Evolutionary conservation across 1,284 basidiomycete species (phyloP), one percentile per base, ranked within the genome.

Genomic region (Flammula alnicola): DNA sequence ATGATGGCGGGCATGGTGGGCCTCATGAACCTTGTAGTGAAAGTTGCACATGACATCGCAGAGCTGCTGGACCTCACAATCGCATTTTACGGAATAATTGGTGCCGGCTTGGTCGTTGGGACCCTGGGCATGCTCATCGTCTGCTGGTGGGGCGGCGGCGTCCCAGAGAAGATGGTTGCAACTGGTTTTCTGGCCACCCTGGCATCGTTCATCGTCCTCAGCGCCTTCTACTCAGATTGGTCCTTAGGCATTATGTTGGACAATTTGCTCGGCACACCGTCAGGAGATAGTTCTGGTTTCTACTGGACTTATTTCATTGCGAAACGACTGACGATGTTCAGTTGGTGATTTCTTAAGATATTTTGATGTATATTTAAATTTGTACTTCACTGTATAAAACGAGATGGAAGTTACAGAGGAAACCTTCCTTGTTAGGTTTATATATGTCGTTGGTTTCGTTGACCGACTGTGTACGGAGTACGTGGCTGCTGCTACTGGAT

Each of bases 1-100:
- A 63, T 63, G 61, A 42, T 62, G 19, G 58, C 60, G 16, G 61
- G 61, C 7, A 63, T 63, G 60, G 49, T 49, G n/a, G 61, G 60
- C 7, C 56, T 63, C 7, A 63, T 63, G 61, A 56, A 53, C 39
- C 51, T 63, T n/a, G 55, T 61, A 7, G 52, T 55, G 9, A 57
- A 60, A 46, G 55, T 58, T 12, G 55, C 51, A 5, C 48, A 35
- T 33, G 29, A 46, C 11, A 40, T 52, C 26, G 50, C 53, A 10
- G 53, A 54, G n/a, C 30, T 63, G 10, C 19, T 58, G 25, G 44
- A 47, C 16, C 43, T 63, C 12, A 63, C 58, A 3, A 59, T 63
- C 33, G 55, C 57, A 3, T 63, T 63, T 42, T 63, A 63, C 55
- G 51, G 49, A 16, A 43, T 60, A 17, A 51, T 62, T 23, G 61